Evolutionary conservation across 805 yeast genomes (phyloP).

Genomic region (Yarrowia yakushimensis): DNA sequence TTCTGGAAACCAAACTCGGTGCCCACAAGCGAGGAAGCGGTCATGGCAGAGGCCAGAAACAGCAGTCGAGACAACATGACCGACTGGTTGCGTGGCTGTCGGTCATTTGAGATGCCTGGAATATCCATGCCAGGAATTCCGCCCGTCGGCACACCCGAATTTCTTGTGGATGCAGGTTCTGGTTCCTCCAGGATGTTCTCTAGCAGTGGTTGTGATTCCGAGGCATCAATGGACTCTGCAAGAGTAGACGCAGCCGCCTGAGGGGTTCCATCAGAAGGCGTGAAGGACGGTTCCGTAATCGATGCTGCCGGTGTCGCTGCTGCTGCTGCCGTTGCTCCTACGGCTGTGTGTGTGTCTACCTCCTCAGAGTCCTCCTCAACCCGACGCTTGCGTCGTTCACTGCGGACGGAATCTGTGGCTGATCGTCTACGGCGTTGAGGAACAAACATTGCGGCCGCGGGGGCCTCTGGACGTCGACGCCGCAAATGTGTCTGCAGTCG

Average conservation of each 20-base stretch:
- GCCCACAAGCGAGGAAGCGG: conserved; percentile 41
- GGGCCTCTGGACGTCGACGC: not conserved
- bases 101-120: not conserved
- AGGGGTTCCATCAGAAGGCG: not conserved
- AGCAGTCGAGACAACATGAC: conserved; percentile 44
- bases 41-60: conserved; percentile 47
- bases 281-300: not conserved
- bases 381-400: conserved; percentile 8
- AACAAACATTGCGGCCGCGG: conserved; percentile 11
- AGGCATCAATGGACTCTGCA: not conserved
- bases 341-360: not conserved
- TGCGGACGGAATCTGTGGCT: conserved; percentile 15
- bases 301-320: not conserved
- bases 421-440: conserved; percentile 18
- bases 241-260: not conserved
- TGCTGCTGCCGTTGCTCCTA: not conserved
- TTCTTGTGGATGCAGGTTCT: conserved; percentile 3
- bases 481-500: conserved; percentile 16
- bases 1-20: conserved; percentile 26
- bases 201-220: conserved; percentile 4
- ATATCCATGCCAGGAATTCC: not conserved
- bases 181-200: conserved; percentile 20
- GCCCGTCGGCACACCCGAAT: not conserved
- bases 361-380: not conserved
- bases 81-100: conserved; percentile 36